Evolutionary conservation across 2,329 filamentous ascomycete genomes (phyloP).

Genomic region (Arthroderma uncinatum): DNA sequence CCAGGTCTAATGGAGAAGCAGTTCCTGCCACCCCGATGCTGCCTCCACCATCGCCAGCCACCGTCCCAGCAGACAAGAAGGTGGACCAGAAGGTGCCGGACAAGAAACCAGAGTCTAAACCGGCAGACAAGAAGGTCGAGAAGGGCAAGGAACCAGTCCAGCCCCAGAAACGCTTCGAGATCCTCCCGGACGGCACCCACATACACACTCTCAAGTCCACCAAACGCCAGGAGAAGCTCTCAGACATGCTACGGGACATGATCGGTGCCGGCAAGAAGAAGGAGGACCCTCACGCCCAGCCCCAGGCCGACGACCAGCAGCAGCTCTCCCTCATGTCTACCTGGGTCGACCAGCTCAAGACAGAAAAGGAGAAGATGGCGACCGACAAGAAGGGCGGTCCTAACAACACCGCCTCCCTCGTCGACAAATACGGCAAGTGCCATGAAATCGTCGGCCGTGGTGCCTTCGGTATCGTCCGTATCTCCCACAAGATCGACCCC

Average conservation of each 20-base stretch:
- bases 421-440: constrained; percentile 97
- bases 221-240: constrained; percentile 86
- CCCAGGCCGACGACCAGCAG: constrained; percentile 50
- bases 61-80: not conserved
- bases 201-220: constrained; percentile 81
- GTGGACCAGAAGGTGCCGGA: constrained; percentile 13
- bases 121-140: constrained; percentile 23
- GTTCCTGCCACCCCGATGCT: not conserved
- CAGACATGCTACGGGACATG: constrained; percentile 79
- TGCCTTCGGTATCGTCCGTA: constrained; percentile 92
- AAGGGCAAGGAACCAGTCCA: constrained; percentile 20
- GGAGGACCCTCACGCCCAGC: constrained; percentile 35
- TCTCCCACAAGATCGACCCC: constrained; percentile 88
- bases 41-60: not conserved
- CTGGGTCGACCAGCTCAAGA: constrained; percentile 89
- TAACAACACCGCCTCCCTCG: constrained; percentile 64
- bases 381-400: constrained; percentile 66
- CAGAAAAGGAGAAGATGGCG: constrained; percentile 66
- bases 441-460: constrained; percentile 93
- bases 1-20: not conserved
- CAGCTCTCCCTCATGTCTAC: constrained; percentile 86
- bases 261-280: constrained; percentile 73
- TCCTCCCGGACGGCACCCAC: constrained; percentile 58
- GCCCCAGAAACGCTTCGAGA: constrained; percentile 44
- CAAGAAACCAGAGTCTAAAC: constrained; percentile 23